Conservation (phyloP, 495 filamentous ascomycete species). For the Penicillium cinerascens region DNA sequence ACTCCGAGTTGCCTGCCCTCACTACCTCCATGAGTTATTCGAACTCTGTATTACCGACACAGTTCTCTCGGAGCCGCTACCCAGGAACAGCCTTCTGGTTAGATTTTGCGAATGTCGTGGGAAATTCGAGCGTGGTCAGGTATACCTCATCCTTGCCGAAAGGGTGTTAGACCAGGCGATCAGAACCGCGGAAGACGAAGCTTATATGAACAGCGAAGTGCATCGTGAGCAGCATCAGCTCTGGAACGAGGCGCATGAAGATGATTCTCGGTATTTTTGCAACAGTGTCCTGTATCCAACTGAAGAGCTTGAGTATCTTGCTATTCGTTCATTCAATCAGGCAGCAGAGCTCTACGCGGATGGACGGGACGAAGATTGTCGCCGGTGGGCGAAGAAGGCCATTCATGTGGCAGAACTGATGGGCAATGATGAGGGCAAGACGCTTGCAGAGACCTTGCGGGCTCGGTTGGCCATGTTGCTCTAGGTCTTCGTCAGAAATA, state of each 20-base stretch:
- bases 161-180: not conserved
- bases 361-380: conserved; percentile 53
- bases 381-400: conserved; percentile 63
- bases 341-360: conserved; percentile 67
- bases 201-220: not conserved
- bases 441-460: conserved; percentile 51
- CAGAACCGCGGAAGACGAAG: not conserved
- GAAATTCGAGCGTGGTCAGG: not conserved
- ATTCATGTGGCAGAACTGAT: conserved; percentile 58
- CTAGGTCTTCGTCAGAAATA: no score
- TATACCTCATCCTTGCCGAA: not conserved
- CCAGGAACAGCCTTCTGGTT: not conserved
- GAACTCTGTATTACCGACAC: not conserved
- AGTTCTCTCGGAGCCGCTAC: not conserved
- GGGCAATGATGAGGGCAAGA: conserved; percentile 33
- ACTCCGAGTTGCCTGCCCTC: not conserved
- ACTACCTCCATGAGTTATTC: not conserved
- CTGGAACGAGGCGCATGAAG: not conserved
- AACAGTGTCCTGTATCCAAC: conserved; percentile 50
- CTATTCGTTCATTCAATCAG: conserved; percentile 68
- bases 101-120: not conserved
- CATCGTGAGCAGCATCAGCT: not conserved
- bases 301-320: conserved; percentile 76
- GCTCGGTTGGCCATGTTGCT: conserved; percentile 50
- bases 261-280: no score